A percentile compares a stretch with the other conserved stretches of the same genome.
Evolutionary conservation across 306 rosid genomes (phyloP).

Genomic region (Rosa chinensis): DNA sequence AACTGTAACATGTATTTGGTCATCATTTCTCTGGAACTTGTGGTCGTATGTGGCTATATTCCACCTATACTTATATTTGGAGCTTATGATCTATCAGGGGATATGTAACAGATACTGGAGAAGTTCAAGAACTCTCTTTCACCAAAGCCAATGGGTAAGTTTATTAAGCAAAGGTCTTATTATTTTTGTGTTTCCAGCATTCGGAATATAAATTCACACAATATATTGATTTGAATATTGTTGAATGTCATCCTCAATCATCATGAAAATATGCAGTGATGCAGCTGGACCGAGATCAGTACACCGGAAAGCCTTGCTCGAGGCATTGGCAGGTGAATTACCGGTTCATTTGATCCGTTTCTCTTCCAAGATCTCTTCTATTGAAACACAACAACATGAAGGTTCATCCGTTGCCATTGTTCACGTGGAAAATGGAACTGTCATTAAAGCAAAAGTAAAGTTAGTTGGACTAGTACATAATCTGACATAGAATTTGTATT

Average conservation of each 20-base stretch:
- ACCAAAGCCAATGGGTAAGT: not conserved
- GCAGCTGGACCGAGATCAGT: constrained; percentile 2
- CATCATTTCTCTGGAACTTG: no score
- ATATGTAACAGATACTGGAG: constrained; percentile 6
- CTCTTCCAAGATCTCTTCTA: constrained; percentile 15
- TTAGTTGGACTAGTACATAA: not conserved
- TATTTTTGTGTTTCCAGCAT: not conserved
- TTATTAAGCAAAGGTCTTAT: no score
- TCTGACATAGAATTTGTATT: not conserved
- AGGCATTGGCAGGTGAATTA: constrained; percentile 23
- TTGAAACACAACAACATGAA: constrained; percentile 1
- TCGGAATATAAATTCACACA: not conserved
- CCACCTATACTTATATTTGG: not conserved
- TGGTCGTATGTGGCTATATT: not conserved
- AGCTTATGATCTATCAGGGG: not conserved
- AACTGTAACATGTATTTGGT: no score
- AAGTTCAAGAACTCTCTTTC: constrained; percentile 3
- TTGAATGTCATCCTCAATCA: not conserved
- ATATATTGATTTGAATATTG: no score
- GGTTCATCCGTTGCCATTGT: constrained; percentile 16
- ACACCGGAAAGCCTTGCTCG: constrained; percentile 21
- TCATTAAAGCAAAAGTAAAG: constrained; percentile 24
- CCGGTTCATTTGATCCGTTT: constrained; percentile 18
- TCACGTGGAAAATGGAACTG: constrained; percentile 19
- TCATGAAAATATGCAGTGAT: not conserved